Evolutionary conservation across 306 rosid genomes (phyloP).

Genomic region (Elaeagnus macrophylla): DNA sequence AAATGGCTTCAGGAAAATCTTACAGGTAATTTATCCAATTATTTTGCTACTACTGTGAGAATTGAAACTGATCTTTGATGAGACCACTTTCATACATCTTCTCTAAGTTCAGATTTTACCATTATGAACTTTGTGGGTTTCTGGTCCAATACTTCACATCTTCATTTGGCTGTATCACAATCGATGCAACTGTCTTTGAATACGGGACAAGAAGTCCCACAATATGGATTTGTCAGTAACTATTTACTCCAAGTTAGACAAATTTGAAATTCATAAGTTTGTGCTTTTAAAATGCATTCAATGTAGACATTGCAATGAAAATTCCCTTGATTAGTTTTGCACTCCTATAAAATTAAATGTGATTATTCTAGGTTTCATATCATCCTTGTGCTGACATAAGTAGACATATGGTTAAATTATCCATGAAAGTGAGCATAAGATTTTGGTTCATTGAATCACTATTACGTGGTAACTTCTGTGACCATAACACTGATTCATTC

Average conservation of each 20-base stretch:
- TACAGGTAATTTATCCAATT: slow-evolving; percentile 39
- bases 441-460: background rate
- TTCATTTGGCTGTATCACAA: no score
- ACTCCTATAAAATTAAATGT: background rate
- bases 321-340: background rate
- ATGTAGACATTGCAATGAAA: background rate
- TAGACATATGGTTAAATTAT: background rate
- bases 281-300: background rate
- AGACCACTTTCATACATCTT: background rate
- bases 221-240: no score
- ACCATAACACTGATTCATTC: no score
- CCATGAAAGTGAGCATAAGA: background rate
- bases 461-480: no score
- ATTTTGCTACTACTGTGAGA: slow-evolving; percentile 7
- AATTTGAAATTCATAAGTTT: background rate
- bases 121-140: no score
- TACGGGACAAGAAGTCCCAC: no score
- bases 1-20: slow-evolving; percentile 98
- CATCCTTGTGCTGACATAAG: background rate
- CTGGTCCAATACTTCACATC: no score
- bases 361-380: background rate
- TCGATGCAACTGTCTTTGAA: no score
- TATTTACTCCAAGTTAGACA: background rate
- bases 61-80: slow-evolving; percentile 3
- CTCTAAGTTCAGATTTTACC: background rate